Percentiles rank a stretch among this genome's conserved stretches.
These are phyloP conservation scores for Curvularia sp. DNA, from an alignment of 2,329 filamentous ascomycete genomes.

Conservation along the genomic window DNA sequence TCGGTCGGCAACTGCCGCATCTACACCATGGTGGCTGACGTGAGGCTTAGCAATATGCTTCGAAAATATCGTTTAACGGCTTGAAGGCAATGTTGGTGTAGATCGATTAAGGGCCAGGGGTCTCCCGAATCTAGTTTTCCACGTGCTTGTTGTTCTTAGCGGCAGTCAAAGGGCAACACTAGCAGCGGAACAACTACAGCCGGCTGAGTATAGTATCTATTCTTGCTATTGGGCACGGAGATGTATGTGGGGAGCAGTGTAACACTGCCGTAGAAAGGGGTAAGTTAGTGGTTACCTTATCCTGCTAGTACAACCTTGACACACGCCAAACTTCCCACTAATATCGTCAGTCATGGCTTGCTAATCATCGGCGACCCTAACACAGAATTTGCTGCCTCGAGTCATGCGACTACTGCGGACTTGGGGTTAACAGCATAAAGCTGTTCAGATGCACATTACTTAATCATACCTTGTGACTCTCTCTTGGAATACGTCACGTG, in stretches of 20 bases:
- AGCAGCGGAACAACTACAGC: not conserved
- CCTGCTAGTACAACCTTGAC: not conserved
- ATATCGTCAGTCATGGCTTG: not conserved
- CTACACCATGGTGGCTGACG: not conserved
- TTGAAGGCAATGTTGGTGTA: not conserved
- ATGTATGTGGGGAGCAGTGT: not conserved
- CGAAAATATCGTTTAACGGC: not conserved
- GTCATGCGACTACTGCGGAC: not conserved
- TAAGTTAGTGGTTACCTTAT: not conserved
- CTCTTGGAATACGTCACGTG: not conserved
- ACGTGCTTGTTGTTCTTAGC: not conserved
- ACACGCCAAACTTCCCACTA: not conserved
- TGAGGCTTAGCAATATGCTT: not conserved
- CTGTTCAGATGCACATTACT: not conserved
- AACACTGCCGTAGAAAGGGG: not conserved
- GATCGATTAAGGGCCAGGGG: not conserved
- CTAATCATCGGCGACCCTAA: not conserved
- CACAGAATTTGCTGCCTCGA: not conserved
- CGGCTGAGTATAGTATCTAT: not conserved
- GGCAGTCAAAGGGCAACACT: not conserved
- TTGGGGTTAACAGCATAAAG: not conserved
- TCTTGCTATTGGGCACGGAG: not conserved
- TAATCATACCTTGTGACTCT: not conserved
- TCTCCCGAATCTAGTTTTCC: not conserved
- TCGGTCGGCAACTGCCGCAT: not conserved